Percentiles rank a stretch among this genome's conserved stretches.
Conservation (phyloP, 768 basidiomycete genomes). For the Psilocybe azurescens region DNA sequence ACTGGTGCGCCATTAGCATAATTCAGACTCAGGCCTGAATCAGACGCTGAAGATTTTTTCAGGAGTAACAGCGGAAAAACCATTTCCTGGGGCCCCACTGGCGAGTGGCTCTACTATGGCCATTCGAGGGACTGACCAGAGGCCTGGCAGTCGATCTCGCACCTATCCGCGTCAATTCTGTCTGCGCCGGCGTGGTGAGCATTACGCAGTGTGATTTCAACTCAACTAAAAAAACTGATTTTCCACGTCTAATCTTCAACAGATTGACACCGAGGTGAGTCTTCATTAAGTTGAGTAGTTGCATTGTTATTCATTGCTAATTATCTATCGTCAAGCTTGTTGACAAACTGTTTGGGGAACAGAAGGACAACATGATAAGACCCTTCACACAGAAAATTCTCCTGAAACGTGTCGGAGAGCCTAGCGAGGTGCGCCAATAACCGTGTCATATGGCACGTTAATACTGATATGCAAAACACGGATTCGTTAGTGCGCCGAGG, state of each 20-base stretch:
- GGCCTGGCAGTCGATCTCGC: constrained; percentile 11
- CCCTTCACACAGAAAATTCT: not conserved
- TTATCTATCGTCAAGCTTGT: not conserved
- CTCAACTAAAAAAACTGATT: too few relatives aligned
- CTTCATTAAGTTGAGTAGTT: not conserved
- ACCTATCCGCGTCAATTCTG: constrained; percentile 7
- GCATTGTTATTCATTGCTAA: not conserved
- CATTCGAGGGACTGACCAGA: constrained; percentile 1
- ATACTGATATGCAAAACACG: not conserved
- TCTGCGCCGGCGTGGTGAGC: not conserved
- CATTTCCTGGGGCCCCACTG: not conserved
- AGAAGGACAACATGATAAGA: not conserved
- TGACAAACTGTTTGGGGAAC: not conserved
- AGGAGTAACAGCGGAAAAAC: not conserved
- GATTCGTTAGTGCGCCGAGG: not conserved
- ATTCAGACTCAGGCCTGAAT: too few relatives aligned
- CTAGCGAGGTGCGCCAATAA: constrained; percentile 2
- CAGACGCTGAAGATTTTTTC: too few relatives aligned
- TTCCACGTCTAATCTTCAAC: too few relatives aligned
- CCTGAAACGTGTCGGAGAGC: constrained; percentile 9
- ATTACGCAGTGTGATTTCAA: not conserved
- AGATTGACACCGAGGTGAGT: not conserved
- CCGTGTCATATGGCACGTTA: not conserved
- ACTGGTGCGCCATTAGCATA: not conserved
- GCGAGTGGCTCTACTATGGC: not conserved